These are phyloP conservation scores for Zymoseptoria ardabiliae DNA, from an alignment of 2,329 filamentous ascomycete species.

Conservation along the genomic window DNA sequence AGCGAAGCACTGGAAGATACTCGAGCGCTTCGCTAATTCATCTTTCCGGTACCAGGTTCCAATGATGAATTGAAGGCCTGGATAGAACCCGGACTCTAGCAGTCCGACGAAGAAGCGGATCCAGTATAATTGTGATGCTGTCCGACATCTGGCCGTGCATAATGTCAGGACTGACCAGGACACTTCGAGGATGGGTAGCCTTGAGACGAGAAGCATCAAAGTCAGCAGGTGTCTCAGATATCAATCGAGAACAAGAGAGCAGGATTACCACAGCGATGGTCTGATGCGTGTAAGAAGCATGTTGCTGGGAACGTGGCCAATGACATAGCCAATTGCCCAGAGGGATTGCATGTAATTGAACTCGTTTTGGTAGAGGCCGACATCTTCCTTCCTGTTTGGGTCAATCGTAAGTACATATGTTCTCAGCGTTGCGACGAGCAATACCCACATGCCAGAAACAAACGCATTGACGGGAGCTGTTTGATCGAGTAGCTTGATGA, in stretches of 20 bases:
- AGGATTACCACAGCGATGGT: conserved; percentile 37
- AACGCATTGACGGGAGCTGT: conserved; percentile 37
- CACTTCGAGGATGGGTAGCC: conserved; percentile 43
- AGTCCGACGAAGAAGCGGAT: conserved; percentile 45
- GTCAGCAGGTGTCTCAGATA: conserved; percentile 43
- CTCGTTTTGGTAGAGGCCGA: conserved; percentile 46
- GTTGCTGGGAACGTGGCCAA: conserved; percentile 37
- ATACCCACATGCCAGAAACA: conserved; percentile 37
- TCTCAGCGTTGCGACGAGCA: conserved; percentile 10
- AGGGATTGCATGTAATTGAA: conserved; percentile 45
- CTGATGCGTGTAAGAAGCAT: conserved; percentile 44
- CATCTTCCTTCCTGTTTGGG: conserved; percentile 37
- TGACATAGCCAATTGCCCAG: conserved; percentile 36
- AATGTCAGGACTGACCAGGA: conserved; percentile 44
- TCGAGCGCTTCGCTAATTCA: conserved; percentile 46
- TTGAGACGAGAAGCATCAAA: conserved; percentile 40
- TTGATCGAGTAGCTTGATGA: conserved; percentile 43
- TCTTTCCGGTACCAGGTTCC: conserved; percentile 45
- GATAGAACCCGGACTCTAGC: conserved; percentile 46
- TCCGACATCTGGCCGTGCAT: conserved; percentile 33
- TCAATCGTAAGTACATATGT: background rate
- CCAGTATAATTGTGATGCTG: conserved; percentile 38
- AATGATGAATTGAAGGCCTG: conserved; percentile 45
- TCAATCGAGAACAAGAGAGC: background rate
- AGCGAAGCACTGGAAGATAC: conserved; percentile 45